phyloP scores from a whole-genome alignment of 2,329 filamentous ascomycete genomes.

The Pseudopyricularia javanii region DNA sequence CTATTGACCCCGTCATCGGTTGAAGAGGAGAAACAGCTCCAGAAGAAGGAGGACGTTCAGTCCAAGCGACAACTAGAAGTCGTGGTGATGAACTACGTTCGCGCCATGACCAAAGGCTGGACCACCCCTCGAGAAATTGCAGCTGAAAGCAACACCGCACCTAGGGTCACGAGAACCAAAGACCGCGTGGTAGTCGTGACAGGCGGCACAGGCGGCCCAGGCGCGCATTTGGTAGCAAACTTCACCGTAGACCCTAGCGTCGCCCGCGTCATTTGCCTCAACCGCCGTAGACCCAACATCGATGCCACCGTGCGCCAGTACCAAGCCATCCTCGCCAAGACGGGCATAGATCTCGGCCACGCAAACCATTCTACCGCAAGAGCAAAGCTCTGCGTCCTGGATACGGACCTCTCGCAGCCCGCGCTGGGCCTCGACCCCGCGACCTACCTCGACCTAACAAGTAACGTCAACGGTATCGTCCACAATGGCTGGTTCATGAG shows the following conservation, averaged over 20 bases:
- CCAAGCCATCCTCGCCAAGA: constrained; percentile 11
- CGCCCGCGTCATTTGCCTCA: constrained; percentile 28
- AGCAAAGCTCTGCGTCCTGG: constrained; percentile 25
- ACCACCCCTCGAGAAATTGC: background rate
- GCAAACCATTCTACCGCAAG: background rate
- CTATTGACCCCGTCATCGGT: background rate
- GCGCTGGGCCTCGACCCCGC: constrained; percentile 8
- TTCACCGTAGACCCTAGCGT: constrained; percentile 16
- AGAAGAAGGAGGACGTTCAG: background rate
- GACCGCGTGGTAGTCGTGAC: constrained; percentile 20
- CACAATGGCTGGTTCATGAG: constrained; percentile 42
- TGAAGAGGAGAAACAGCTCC: background rate
- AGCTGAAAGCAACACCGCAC: background rate
- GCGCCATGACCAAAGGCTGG: background rate
- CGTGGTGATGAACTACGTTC: background rate
- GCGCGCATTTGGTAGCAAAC: constrained; percentile 19
- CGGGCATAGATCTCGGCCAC: constrained; percentile 3
- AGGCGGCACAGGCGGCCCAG: constrained; percentile 25
- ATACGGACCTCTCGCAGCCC: constrained; percentile 11
- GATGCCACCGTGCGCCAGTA: constrained; percentile 19
- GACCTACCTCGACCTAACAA: constrained; percentile 23
- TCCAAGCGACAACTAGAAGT: background rate
- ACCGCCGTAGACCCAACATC: constrained; percentile 19
- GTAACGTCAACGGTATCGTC: constrained; percentile 31
- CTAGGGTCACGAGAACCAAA: background rate